Evolutionary conservation across 2,329 filamentous ascomycete genomes (phyloP).

Genomic region (Phyllosticta ampelicida): DNA sequence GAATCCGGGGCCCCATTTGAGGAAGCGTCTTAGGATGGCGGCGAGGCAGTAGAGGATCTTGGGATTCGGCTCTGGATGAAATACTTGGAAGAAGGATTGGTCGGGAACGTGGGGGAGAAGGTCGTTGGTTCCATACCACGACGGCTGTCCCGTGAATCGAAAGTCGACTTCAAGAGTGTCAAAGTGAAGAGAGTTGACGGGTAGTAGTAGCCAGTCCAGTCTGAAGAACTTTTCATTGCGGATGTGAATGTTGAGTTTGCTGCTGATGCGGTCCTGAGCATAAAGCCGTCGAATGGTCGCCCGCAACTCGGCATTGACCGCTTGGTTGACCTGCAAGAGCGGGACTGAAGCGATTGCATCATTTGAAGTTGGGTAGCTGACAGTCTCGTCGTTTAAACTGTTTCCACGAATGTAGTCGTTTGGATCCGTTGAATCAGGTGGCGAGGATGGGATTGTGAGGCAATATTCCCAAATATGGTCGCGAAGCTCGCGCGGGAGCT

Average conservation of each 20-base stretch:
- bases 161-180: neutral
- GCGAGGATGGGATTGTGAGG: neutral
- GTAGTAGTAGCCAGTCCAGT: slow-evolving; percentile 5
- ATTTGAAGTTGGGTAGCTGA: neutral
- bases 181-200: slow-evolving; percentile 5
- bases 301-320: slow-evolving; percentile 4
- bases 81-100: slow-evolving; percentile 4
- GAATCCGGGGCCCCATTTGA: slow-evolving; percentile 4
- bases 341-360: neutral
- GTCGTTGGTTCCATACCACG: neutral
- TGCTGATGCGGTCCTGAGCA: neutral
- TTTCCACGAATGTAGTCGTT: neutral
- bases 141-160: neutral
- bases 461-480: slow-evolving; percentile 6
- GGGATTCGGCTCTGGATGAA: slow-evolving; percentile 4
- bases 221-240: slow-evolving; percentile 3
- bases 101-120: neutral
- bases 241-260: neutral
- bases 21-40: slow-evolving; percentile 3
- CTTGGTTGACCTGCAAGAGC: neutral
- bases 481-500: slow-evolving; percentile 2
- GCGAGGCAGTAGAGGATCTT: slow-evolving; percentile 3
- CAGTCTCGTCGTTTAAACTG: neutral
- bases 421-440: neutral
- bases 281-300: slow-evolving; percentile 2